These are phyloP conservation scores for Dictyostelium brefeldianum DNA, from an alignment of 78 protist genomes.

Conservation along the genomic window DNA sequence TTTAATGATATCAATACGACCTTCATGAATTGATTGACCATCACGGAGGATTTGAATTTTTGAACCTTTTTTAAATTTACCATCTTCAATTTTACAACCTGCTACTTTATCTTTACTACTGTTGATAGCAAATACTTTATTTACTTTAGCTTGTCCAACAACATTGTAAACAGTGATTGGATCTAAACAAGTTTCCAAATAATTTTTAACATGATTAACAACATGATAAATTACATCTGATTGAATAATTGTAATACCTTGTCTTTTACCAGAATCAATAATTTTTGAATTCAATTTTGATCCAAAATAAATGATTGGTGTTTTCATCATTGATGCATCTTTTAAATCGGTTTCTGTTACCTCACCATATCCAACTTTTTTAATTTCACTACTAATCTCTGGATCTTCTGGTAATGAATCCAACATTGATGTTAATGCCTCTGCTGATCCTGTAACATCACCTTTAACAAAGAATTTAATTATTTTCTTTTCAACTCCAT, in stretches of 20 bases:
- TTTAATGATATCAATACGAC: slow-evolving; percentile 42
- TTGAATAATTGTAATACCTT: slow-evolving; percentile 2
- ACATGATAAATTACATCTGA: slow-evolving; percentile 71
- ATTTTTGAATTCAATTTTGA: neutral
- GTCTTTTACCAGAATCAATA: neutral
- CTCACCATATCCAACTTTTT: slow-evolving; percentile 55
- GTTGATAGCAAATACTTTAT: slow-evolving; percentile 34
- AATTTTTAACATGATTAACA: slow-evolving; percentile 13
- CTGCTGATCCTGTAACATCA: slow-evolving; percentile 68
- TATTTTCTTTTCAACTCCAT: neutral
- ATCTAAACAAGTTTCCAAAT: slow-evolving; percentile 35
- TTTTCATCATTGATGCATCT: slow-evolving; percentile 11
- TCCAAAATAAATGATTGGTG: slow-evolving; percentile 77
- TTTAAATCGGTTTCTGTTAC: slow-evolving; percentile 55
- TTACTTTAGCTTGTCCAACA: slow-evolving; percentile 64
- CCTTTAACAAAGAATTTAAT: slow-evolving; percentile 54
- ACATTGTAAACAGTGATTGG: slow-evolving; percentile 48
- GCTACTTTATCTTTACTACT: slow-evolving; percentile 41
- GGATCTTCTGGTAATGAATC: slow-evolving; percentile 33
- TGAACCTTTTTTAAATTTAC: slow-evolving; percentile 56
- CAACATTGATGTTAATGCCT: slow-evolving; percentile 32
- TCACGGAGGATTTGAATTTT: slow-evolving; percentile 31
- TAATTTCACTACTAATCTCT: slow-evolving; percentile 19
- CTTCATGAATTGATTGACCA: slow-evolving; percentile 49
- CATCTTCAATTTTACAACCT: slow-evolving; percentile 58